A percentile compares a stretch with the other conserved stretches of the same genome.
Conservation (phyloP, 2,329 filamentous ascomycete genomes). For the Didymella pinodella region DNA sequence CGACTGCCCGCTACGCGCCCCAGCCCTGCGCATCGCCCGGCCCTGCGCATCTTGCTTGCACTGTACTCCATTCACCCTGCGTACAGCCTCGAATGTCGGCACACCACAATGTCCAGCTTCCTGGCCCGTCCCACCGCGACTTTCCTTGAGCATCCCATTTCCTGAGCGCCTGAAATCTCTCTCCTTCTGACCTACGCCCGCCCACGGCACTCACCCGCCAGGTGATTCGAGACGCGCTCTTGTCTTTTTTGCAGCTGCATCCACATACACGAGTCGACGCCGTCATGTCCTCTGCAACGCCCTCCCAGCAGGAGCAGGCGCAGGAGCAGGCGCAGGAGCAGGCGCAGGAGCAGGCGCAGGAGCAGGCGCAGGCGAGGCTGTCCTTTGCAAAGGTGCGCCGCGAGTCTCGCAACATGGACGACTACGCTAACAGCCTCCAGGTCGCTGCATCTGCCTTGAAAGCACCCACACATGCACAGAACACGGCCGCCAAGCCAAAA, state of each 20-base stretch:
- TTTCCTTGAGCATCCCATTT: constrained; percentile 62
- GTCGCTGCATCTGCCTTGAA: constrained; percentile 53
- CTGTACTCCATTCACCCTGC: constrained; percentile 10
- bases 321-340: constrained; percentile 46
- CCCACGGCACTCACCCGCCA: constrained; percentile 8
- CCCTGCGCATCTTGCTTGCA: constrained; percentile 6
- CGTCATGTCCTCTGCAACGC: constrained; percentile 46
- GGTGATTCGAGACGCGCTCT: not conserved
- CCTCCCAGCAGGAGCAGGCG: constrained; percentile 39
- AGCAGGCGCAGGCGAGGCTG: constrained; percentile 58
- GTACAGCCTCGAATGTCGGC: constrained; percentile 53
- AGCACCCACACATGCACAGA: constrained; percentile 32
- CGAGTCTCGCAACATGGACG: not conserved
- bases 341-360: constrained; percentile 42
- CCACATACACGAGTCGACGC: not conserved
- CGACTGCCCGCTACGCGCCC: constrained; percentile 15
- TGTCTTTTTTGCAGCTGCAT: constrained; percentile 9
- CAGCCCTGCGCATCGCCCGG: constrained; percentile 23
- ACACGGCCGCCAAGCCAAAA: constrained; percentile 32
- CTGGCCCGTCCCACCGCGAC: constrained; percentile 56
- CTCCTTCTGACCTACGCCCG: constrained; percentile 40
- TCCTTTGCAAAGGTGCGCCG: constrained; percentile 78
- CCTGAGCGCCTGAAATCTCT: constrained; percentile 46
- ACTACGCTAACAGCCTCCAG: constrained; percentile 37
- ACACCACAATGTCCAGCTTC: constrained; percentile 60